Base-by-base conservation (phyloP, 1,284 basidiomycete species). In the Ustilago loliicola region DNA sequence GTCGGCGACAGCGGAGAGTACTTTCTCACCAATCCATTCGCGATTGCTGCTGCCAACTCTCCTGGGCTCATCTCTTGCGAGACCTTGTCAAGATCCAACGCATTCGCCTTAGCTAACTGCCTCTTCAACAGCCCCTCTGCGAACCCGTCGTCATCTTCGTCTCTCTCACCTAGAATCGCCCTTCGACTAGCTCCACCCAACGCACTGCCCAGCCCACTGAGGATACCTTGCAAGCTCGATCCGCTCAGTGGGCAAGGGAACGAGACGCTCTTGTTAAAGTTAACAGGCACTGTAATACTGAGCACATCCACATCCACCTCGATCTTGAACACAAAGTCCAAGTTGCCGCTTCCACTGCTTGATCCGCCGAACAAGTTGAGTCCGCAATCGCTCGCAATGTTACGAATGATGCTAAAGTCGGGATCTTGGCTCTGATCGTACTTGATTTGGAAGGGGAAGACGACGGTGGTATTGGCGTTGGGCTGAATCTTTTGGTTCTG, bases 381-480 rank as follows among this genome's bases (percentile, higher is more conserved):
- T 52, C 92, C 92, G 85, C 95, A 96, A 84, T 92, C 93, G 15
- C 81, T 84, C 30, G 89, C 89, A 30, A 94, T 83, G 84, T 94
- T 93, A 9, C 87, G 76, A 25, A 96, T 88, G 40, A 96, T 91
- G 23, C 80, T 77, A 48, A 88, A 85, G 66, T 89, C 88, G 5
- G 92, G 91, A 78, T 94, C 91, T 58, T 89, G 83, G 0, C 89
- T 84, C 27, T 89, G 88, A 40, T 90, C 90, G 87, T 96, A 96
- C 56, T 89, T 88, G 62, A 97, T 88, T 3, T 89, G 85, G 86
- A 96, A 92, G 1, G 94, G 94, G 88, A 97, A 94, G 0, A 90
- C 90, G 87, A 95, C 91, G 62, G 91, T 92, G 3, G 92, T 94
- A 77, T 90, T 89, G 3, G 89, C 87, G 83, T 92, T 89, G 11